Evolutionary conservation across 2,329 filamentous ascomycete species (phyloP).

Genomic region (Arthroderma uncinatum): DNA sequence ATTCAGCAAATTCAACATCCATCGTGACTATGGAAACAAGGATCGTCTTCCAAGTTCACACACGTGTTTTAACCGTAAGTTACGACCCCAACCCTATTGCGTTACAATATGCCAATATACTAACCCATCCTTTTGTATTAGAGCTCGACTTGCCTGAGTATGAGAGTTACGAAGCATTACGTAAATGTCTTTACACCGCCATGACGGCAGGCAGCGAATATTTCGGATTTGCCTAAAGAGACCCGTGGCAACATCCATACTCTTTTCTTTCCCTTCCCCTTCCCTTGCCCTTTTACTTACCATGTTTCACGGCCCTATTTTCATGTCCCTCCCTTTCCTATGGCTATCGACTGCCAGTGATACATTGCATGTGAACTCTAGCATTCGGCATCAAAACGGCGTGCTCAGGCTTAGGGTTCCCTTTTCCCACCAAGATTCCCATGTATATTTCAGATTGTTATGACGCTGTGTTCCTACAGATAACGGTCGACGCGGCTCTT

Average conservation of each 20-base stretch:
- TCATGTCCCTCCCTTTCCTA: neutral
- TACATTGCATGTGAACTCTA: constrained; percentile 4
- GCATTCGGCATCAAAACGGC: constrained; percentile 4
- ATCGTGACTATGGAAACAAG: constrained; percentile 94
- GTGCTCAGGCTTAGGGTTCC: constrained; percentile 1
- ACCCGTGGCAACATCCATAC: neutral
- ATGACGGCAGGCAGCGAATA: constrained; percentile 97
- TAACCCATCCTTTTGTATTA: constrained; percentile 37
- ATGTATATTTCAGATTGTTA: constrained; percentile 5
- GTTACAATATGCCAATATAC: neutral
- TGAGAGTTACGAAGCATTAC: constrained; percentile 83
- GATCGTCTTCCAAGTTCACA: constrained; percentile 91
- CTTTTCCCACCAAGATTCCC: neutral
- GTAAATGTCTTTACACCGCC: constrained; percentile 80
- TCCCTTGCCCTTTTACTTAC: neutral
- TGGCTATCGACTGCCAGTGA: neutral
- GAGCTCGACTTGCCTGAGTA: constrained; percentile 98
- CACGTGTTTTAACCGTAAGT: constrained; percentile 98
- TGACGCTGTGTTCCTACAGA: constrained; percentile 6
- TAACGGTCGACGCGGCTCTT: neutral
- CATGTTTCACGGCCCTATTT: neutral
- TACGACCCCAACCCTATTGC: neutral
- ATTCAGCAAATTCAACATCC: constrained; percentile 95
- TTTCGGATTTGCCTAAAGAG: constrained; percentile 83
- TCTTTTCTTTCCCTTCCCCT: neutral